phyloP scores from a whole-genome alignment of 2,329 filamentous ascomycete species.

The Capronia coronata region DNA sequence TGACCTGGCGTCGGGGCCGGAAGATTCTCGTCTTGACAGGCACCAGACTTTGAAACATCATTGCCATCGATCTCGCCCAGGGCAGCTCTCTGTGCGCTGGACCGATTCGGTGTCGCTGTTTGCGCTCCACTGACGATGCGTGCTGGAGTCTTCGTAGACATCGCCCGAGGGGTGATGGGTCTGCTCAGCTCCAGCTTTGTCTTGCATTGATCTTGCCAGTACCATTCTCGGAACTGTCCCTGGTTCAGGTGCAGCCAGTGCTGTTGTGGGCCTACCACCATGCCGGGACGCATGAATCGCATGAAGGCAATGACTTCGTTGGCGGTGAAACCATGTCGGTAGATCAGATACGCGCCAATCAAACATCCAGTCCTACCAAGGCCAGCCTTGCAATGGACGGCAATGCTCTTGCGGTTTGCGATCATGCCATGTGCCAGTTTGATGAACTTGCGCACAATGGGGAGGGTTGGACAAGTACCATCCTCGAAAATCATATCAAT shows the following conservation, averaged over 20 bases:
- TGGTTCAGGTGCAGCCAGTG: constrained; percentile 99
- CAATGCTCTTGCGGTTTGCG: constrained; percentile 84
- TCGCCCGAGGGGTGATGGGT: constrained; percentile 47
- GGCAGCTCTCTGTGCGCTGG: constrained; percentile 57
- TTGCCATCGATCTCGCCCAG: constrained; percentile 93
- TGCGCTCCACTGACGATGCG: constrained; percentile 58
- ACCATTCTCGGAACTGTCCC: constrained; percentile 96
- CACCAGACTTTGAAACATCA: constrained; percentile 45
- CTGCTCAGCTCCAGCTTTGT: constrained; percentile 66
- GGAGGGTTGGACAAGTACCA: constrained; percentile 84
- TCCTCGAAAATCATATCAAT: constrained; percentile 99
- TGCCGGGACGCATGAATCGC: constrained; percentile 97
- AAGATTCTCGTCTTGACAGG: constrained; percentile 80
- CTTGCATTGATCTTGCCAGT: constrained; percentile 71
- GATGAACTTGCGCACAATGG: constrained; percentile 90
- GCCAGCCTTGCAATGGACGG: constrained; percentile 97
- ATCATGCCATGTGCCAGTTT: constrained; percentile 93
- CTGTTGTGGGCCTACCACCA: constrained; percentile 98
- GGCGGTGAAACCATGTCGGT: constrained; percentile 92
- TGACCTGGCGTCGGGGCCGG: constrained; percentile 94
- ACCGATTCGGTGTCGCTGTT: constrained; percentile 68
- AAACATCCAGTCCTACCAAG: constrained; percentile 91
- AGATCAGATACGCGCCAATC: constrained; percentile 96
- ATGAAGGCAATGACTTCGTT: constrained; percentile 97
- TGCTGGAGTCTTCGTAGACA: constrained; percentile 55